Percentiles rank a stretch among this genome's conserved stretches.
These are phyloP conservation scores for Alternaria postmessia DNA, from an alignment of 2,329 filamentous ascomycete genomes.

Conservation along the genomic window DNA sequence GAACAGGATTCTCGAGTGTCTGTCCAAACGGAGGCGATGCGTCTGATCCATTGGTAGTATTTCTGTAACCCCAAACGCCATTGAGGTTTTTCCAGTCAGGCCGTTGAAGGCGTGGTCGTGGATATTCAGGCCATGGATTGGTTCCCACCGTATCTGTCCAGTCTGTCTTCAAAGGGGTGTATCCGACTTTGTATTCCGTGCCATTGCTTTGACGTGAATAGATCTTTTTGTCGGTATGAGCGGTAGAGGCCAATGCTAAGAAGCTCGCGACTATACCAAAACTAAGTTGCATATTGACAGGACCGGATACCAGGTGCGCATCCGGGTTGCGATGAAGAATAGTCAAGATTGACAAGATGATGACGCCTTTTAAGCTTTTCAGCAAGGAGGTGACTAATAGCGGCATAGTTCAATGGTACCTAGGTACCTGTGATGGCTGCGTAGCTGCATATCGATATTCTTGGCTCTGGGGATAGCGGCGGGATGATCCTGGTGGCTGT, in stretches of 20 bases:
- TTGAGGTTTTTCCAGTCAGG: constrained; percentile 65
- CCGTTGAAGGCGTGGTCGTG: constrained; percentile 64
- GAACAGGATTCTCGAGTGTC: constrained; percentile 54
- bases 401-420: constrained; percentile 24
- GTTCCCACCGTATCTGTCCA: constrained; percentile 64
- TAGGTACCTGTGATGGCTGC: constrained; percentile 21
- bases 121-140: constrained; percentile 66
- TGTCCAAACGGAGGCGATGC: constrained; percentile 56
- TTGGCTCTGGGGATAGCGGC: constrained; percentile 36
- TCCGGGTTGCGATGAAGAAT: not conserved
- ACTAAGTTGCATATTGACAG: constrained; percentile 27
- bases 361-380: constrained; percentile 38
- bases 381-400: constrained; percentile 21
- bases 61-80: constrained; percentile 65
- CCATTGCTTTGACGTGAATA: constrained; percentile 36
- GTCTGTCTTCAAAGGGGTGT: constrained; percentile 49
- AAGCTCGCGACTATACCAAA: constrained; percentile 20
- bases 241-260: constrained; percentile 20
- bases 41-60: constrained; percentile 52
- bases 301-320: not conserved
- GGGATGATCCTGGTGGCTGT: constrained; percentile 36
- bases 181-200: constrained; percentile 41
- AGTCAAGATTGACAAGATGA: not conserved
- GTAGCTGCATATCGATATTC: constrained; percentile 23
- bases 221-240: constrained; percentile 14